Evolutionary conservation across 2,329 filamentous ascomycete species (phyloP), one percentile per base, ranked within the genome.

Genomic region (Blastomyces gilchristii): DNA sequence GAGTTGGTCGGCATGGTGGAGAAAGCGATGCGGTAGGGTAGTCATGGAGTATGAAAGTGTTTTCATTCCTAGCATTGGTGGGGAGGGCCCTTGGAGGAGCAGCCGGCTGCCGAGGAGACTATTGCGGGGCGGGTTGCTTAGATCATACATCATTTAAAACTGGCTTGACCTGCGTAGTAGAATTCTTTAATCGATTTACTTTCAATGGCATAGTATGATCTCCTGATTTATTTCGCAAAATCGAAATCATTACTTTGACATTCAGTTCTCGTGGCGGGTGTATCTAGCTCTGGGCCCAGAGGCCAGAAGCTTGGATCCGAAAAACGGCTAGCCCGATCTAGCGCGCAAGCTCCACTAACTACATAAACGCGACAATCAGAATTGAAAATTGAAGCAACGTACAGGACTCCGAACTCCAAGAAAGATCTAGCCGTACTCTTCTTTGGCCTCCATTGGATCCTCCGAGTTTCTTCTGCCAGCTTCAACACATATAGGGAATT

Each of bases 401-500:
- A 49, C 45, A 49, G 14, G 18, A 45, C 18, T 28, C 39, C 28
- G 16, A 43, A 43, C 9, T 43, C 5, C 37, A 7, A 43, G 43
- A 6, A 58, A 43, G 14, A 58, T 28, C 22, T 9, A 2, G 5
- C 43, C 37, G 9, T 43, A 8, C 11, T 43, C 18, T 22, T 41
- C n/a, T 25, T 12, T 43, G n/a, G 9, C 54, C n/a, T 43, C 18
- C 43, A 25, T 22, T 18, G 16, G 18, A 45, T 37, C 31, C 22
- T 14, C 22, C 3, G 25, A 25, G n/a, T 14, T 43, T 41, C n/a
- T 9, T 9, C 5, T 25, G 6, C 22, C 2, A 22, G 37, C n/a
- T 37, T 58, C 54, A 58, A 43, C 16, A 14, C 2, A 25, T 2
- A 16, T 14, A 43, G 3, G 6, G 0, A 8, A 69, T 67, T 37